These are phyloP conservation scores for Rhizophora mangle DNA, from an alignment of 345 rosid genomes.

Conservation along the genomic window DNA sequence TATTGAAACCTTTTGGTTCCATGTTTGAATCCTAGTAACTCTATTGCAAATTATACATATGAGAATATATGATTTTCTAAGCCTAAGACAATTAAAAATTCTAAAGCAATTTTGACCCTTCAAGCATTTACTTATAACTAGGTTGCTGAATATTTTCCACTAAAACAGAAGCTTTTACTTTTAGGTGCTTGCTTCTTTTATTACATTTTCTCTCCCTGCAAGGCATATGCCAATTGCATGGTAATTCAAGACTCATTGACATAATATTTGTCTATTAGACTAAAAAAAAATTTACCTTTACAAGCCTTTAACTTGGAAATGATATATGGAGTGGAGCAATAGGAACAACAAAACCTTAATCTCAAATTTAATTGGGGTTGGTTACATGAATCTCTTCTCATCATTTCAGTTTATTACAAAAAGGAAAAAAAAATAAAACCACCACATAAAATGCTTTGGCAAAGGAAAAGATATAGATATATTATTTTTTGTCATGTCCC, in stretches of 20 bases:
- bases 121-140: too few species aligned
- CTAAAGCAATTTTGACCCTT: too few species aligned
- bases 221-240: not conserved
- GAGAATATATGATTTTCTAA: too few species aligned
- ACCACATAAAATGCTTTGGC: not conserved
- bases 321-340: not conserved
- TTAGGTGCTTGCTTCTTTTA: not conserved
- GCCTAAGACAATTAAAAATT: too few species aligned
- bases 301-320: not conserved
- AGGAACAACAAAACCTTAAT: not conserved
- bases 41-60: too few species aligned
- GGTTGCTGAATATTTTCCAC: not conserved
- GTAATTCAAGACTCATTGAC: not conserved
- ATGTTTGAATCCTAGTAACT: too few species aligned
- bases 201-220: conserved; percentile 6
- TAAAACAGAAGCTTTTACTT: not conserved
- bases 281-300: not conserved
- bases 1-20: too few species aligned
- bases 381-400: too few species aligned
- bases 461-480: not conserved
- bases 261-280: not conserved
- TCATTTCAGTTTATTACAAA: too few species aligned
- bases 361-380: not conserved
- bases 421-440: not conserved
- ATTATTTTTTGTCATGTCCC: conserved; percentile 9